Evolutionary conservation across 495 filamentous ascomycete genomes (phyloP).

Genomic region (Daldinia concentrica): DNA sequence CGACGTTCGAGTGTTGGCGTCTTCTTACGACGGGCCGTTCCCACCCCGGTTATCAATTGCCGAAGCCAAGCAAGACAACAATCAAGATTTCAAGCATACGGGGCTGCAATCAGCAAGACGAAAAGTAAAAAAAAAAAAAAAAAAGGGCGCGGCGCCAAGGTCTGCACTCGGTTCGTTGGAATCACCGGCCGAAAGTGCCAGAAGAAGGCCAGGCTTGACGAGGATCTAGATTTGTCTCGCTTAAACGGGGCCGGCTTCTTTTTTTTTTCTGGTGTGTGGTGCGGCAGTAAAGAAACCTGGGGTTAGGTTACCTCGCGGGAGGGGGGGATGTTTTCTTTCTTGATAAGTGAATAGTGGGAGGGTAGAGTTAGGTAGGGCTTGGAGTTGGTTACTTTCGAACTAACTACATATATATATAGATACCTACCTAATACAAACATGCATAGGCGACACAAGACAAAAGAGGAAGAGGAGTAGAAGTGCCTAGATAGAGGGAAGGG

Average conservation of each 20-base stretch:
- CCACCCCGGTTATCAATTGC: constrained; percentile 32
- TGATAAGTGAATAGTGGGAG: too few species aligned
- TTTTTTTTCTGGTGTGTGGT: constrained; percentile 5
- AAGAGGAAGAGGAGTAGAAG: background rate
- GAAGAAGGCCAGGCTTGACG: constrained; percentile 20
- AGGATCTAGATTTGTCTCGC: constrained; percentile 35
- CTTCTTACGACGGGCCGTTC: constrained; percentile 26
- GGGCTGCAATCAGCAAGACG: background rate
- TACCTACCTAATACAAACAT: background rate
- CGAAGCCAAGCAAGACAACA: constrained; percentile 31
- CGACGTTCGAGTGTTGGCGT: background rate
- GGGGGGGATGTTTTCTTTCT: too few species aligned
- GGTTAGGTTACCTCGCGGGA: constrained; percentile 35
- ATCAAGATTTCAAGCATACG: constrained; percentile 22
- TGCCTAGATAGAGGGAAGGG: background rate
- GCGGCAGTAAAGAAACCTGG: constrained; percentile 31
- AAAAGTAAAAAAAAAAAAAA: constrained; percentile 9
- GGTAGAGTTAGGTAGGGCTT: constrained; percentile 3
- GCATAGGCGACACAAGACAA: background rate
- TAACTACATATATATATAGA: background rate
- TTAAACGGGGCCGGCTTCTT: constrained; percentile 4
- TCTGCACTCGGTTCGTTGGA: constrained; percentile 14
- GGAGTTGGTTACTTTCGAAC: constrained; percentile 2
- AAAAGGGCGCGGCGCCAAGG: constrained; percentile 21
- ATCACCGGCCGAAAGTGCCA: constrained; percentile 24